Conservation (phyloP, 441 rosid species). For the Viola pubescens region DNA sequence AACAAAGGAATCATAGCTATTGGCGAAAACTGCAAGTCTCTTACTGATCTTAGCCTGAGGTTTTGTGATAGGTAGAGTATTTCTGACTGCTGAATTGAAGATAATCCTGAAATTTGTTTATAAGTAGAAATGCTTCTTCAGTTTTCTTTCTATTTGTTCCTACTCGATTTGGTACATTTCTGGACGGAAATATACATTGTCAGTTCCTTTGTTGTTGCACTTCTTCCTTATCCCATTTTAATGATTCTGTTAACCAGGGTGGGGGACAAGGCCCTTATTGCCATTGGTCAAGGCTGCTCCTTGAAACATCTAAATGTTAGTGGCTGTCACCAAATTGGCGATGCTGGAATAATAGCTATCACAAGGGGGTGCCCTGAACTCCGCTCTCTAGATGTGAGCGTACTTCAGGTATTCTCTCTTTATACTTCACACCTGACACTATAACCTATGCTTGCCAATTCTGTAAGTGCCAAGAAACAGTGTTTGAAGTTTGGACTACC, state of each 20-base stretch:
- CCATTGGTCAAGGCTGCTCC: constrained; percentile 72
- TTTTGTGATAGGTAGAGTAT: constrained; percentile 67
- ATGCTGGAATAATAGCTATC: constrained; percentile 73
- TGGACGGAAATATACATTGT: too few species aligned
- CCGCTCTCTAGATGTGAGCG: constrained; percentile 63
- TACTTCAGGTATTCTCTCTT: constrained; percentile 55
- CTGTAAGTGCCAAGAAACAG: too few species aligned
- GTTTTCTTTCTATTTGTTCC: not conserved
- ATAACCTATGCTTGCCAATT: too few species aligned
- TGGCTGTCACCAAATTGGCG: constrained; percentile 79
- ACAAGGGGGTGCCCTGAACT: constrained; percentile 84
- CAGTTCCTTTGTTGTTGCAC: not conserved
- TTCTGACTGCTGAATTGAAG: not conserved
- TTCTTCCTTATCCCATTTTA: not conserved
- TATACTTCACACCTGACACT: not conserved
- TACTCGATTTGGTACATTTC: too few species aligned
- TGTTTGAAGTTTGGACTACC: too few species aligned
- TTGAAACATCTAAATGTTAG: constrained; percentile 69
- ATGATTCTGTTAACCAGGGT: constrained; percentile 39
- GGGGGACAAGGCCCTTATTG: constrained; percentile 66
- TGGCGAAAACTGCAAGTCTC: constrained; percentile 69
- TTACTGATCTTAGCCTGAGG: constrained; percentile 72
- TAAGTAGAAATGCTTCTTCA: not conserved
- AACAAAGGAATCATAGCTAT: constrained; percentile 69
- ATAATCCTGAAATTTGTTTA: not conserved